Percentiles rank a stretch among this genome's conserved stretches.
phyloP scores from a whole-genome alignment of 192 early-diverging fungal genomes.

The Mortierella antarctica region DNA sequence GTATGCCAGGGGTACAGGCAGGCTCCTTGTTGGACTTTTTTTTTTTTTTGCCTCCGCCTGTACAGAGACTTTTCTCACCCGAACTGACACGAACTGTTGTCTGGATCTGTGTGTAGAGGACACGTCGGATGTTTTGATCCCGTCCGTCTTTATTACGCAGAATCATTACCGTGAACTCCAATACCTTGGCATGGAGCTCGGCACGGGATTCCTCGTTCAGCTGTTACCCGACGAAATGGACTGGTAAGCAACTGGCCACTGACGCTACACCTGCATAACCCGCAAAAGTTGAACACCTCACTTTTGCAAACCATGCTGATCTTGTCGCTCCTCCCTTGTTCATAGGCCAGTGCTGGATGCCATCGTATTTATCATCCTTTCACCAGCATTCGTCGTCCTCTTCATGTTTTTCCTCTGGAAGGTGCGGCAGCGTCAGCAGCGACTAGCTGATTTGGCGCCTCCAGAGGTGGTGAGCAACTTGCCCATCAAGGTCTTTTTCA shows the following conservation, averaged over 20 bases:
- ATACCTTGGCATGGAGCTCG: constrained; percentile 40
- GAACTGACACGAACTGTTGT: not conserved
- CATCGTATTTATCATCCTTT: constrained; percentile 83
- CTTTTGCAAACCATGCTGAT: no score
- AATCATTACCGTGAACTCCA: constrained; percentile 72
- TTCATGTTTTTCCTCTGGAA: constrained; percentile 80
- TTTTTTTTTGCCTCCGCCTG: not conserved
- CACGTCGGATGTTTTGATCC: constrained; percentile 87
- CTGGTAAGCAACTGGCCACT: constrained; percentile 25
- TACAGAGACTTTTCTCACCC: not conserved
- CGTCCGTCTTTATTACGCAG: constrained; percentile 87
- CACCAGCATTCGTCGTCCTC: constrained; percentile 82
- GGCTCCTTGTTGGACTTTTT: no score
- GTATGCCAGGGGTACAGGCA: no score
- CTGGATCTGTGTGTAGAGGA: constrained; percentile 65
- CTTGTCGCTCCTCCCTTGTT: not conserved
- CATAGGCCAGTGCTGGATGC: constrained; percentile 81
- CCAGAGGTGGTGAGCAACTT: constrained; percentile 77
- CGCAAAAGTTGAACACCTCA: no score
- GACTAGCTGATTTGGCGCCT: constrained; percentile 81
- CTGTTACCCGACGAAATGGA: constrained; percentile 45
- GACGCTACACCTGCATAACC: not conserved
- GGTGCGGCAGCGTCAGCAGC: constrained; percentile 76
- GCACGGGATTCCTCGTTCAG: constrained; percentile 22
- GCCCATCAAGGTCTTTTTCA: constrained; percentile 75